Evolutionary conservation across 768 basidiomycete genomes (phyloP).

Genomic region (Trametes gibbosa): DNA sequence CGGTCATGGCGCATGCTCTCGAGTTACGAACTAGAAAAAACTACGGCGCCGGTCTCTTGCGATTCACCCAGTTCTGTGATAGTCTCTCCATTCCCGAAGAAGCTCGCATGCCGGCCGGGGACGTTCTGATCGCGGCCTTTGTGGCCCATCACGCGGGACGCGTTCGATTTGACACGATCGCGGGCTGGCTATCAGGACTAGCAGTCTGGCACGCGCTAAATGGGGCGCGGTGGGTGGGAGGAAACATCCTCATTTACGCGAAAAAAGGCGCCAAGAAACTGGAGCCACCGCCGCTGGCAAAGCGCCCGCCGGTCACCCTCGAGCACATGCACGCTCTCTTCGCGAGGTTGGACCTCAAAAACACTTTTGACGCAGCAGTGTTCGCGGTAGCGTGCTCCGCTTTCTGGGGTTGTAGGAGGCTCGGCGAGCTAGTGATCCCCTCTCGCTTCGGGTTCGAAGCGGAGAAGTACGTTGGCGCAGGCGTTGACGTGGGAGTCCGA

Average conservation of each 20-base stretch:
- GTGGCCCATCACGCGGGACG: slow-evolving; percentile 16
- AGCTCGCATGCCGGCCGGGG: slow-evolving; percentile 30
- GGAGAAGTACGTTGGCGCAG: neutral
- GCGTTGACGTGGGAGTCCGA: neutral
- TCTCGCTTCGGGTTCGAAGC: neutral
- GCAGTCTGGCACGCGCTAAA: slow-evolving; percentile 37
- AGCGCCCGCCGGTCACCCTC: slow-evolving; percentile 34
- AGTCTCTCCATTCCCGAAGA: slow-evolving; percentile 32
- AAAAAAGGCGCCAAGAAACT: slow-evolving; percentile 21
- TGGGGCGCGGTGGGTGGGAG: slow-evolving; percentile 36
- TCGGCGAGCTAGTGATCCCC: slow-evolving; percentile 16
- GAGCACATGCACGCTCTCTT: slow-evolving; percentile 32
- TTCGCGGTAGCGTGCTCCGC: slow-evolving; percentile 35
- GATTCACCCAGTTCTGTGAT: slow-evolving; percentile 39
- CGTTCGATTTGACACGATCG: slow-evolving; percentile 21
- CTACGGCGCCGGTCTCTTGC: slow-evolving; percentile 34
- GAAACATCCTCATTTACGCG: slow-evolving; percentile 16
- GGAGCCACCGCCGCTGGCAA: slow-evolving; percentile 19
- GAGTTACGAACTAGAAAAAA: slow-evolving; percentile 5
- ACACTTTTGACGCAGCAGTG: slow-evolving; percentile 33
- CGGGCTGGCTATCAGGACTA: slow-evolving; percentile 36
- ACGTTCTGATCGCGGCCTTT: slow-evolving; percentile 31
- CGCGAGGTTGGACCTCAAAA: slow-evolving; percentile 22
- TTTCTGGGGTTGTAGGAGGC: slow-evolving; percentile 34
- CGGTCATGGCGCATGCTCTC: neutral